A percentile compares a stretch with the other conserved stretches of the same genome.
These are phyloP conservation scores for Ophiostoma populinum DNA, from an alignment of 2,329 filamentous ascomycete species.

Conservation along the genomic window DNA sequence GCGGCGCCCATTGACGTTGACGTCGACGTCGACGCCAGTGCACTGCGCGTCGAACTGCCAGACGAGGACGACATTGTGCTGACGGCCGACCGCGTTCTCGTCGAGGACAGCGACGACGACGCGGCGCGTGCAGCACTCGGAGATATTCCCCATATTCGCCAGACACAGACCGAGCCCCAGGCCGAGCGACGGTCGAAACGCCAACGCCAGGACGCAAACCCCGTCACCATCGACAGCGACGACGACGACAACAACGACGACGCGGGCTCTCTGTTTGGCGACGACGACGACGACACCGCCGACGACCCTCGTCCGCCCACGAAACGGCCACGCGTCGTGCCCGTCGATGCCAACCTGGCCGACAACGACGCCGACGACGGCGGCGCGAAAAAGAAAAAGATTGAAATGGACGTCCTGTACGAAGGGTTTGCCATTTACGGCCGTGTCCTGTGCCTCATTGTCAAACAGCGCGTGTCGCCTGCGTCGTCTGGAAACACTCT, in stretches of 20 bases:
- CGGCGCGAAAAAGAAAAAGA: slow-evolving; percentile 73
- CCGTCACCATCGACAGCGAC: slow-evolving; percentile 18
- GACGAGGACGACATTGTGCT: slow-evolving; percentile 34
- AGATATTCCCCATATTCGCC: slow-evolving; percentile 8
- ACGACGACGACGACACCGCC: slow-evolving; percentile 17
- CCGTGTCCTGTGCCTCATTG: slow-evolving; percentile 75
- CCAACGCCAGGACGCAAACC: slow-evolving; percentile 14
- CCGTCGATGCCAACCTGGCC: slow-evolving; percentile 15
- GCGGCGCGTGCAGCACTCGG: neutral
- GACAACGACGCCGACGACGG: slow-evolving; percentile 22
- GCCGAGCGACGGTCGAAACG: slow-evolving; percentile 16
- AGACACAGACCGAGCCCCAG: slow-evolving; percentile 6
- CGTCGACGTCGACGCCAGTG: slow-evolving; percentile 8
- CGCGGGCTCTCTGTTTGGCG: slow-evolving; percentile 12
- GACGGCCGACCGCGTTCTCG: slow-evolving; percentile 30
- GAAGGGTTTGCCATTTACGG: slow-evolving; percentile 95
- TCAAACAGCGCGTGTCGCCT: slow-evolving; percentile 50
- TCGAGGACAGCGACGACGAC: slow-evolving; percentile 14
- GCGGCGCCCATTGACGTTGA: slow-evolving; percentile 37
- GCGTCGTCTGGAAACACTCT: no score
- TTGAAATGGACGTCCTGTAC: slow-evolving; percentile 71
- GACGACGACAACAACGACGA: slow-evolving; percentile 13
- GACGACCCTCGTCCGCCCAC: slow-evolving; percentile 20
- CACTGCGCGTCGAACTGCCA: slow-evolving; percentile 1
- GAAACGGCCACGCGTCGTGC: slow-evolving; percentile 19